Evolutionary conservation across 176 grass and related monocot genomes (phyloP), one percentile per base, ranked within the genome.

Genomic region (Triticum timopheevii): DNA sequence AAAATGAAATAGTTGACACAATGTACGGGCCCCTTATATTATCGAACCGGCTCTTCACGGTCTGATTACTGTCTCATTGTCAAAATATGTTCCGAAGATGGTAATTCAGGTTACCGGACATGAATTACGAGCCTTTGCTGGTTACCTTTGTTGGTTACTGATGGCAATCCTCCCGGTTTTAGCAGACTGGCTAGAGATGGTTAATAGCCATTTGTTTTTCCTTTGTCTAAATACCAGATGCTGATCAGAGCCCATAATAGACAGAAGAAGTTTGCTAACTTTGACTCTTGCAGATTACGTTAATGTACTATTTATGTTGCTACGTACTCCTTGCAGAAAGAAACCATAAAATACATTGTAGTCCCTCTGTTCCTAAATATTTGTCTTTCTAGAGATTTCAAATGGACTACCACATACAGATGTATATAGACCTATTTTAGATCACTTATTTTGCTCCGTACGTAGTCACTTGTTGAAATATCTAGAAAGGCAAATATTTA

Each of bases 1-100:
- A 25, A 17, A 82, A 54, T 83, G 69, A 44, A 66, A 65, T 67
- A 87, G 78, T 61, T 78, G 73, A 61, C 62, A 71, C 24, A 20
- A 64, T 76, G 54, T 28, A 85, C n/a, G 34, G 69, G 50, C 45
- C 25, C 22, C 65, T 84, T 23, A 42, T 81, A 69, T 81, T 78
- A 77, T 74, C 69, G 0, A 33, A 77, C 63, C 59, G n/a, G 61
- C 69, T 58, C 49, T 19, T 76, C 42, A 33, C 63, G 75, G 25
- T 73, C 79, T 16, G 69, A 24, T 54, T 35, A 54, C 47, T 84
- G 8, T 45, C 40, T 72, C 76, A 33, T 24, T 79, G 30, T 84
- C 27, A 34, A 78, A 83, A 78, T 64, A 12, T 91, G 61, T 61
- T 15, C 25, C 10, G 44, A 52, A 17, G 25, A 31, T 10, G 25